These are phyloP conservation scores for Tetrahymena elliotti DNA, from an alignment of 73 alveolate species.

Conservation along the genomic window DNA sequence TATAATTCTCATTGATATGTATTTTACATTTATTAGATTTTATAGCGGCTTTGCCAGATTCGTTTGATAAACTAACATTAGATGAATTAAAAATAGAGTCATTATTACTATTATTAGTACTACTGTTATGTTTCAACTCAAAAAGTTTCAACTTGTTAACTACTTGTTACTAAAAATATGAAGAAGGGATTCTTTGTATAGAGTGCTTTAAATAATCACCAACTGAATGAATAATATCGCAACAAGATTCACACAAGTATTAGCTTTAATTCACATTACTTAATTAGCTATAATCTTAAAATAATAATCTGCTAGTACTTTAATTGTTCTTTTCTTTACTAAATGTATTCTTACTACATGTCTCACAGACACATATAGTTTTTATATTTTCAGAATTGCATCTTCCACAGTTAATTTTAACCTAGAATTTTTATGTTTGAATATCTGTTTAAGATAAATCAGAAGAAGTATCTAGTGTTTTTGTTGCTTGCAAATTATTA, in stretches of 20 bases:
- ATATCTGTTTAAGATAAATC: not conserved
- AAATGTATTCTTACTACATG: not conserved
- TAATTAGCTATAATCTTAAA: not conserved
- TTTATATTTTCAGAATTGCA: not conserved
- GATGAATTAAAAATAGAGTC: not conserved
- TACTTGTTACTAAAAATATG: not conserved
- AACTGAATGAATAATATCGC: not conserved
- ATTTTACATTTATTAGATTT: not conserved
- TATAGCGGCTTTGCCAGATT: not conserved
- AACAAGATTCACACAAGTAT: not conserved
- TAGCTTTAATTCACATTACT: not conserved
- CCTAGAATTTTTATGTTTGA: not conserved
- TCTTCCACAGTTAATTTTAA: not conserved
- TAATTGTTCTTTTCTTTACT: not conserved
- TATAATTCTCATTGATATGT: not conserved
- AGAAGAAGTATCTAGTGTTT: not conserved
- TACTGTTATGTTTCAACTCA: not conserved
- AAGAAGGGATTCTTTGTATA: not conserved
- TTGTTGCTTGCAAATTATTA: not conserved
- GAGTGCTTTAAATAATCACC: not conserved
- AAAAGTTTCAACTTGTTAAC: not conserved
- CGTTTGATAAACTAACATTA: not conserved
- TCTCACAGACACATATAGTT: not conserved
- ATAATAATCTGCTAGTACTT: not conserved
- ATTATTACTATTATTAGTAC: not conserved